Evolutionary conservation across 2,329 filamentous ascomycete genomes (phyloP).

Genomic region (Celoporthe dispersa): DNA sequence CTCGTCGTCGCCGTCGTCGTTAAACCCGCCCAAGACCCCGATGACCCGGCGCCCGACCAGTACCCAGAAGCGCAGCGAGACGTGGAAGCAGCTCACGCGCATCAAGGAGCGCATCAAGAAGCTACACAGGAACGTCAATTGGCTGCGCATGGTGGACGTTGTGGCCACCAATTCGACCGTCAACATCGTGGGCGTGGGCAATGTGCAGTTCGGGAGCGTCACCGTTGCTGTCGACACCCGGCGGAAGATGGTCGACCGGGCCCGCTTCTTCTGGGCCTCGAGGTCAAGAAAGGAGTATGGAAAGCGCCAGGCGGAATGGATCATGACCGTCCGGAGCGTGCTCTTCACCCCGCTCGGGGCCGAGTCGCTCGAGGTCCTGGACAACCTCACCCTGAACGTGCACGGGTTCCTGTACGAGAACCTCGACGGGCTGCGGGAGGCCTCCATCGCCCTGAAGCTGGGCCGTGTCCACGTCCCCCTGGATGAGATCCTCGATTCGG

Average conservation of each 20-base stretch:
- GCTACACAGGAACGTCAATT: slow-evolving; percentile 83
- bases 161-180: slow-evolving; percentile 81
- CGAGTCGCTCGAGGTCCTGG: slow-evolving; percentile 85
- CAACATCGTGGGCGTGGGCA: slow-evolving; percentile 79
- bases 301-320: slow-evolving; percentile 89
- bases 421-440: slow-evolving; percentile 85
- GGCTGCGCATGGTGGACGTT: slow-evolving; percentile 87
- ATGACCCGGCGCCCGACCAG: slow-evolving; percentile 37
- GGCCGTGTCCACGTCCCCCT: slow-evolving; percentile 89
- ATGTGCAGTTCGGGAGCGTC: slow-evolving; percentile 81
- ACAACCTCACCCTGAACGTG: slow-evolving; percentile 85
- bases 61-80: slow-evolving; percentile 62
- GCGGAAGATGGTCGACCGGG: slow-evolving; percentile 87
- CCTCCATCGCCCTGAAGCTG: slow-evolving; percentile 86
- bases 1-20: slow-evolving; percentile 30
- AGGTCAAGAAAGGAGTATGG: slow-evolving; percentile 57
- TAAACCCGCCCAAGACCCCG: slow-evolving; percentile 35
- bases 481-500: slow-evolving; percentile 76
- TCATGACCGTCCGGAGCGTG: slow-evolving; percentile 81
- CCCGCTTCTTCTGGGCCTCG: slow-evolving; percentile 84
- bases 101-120: slow-evolving; percentile 85
- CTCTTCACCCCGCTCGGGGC: slow-evolving; percentile 84
- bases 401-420: slow-evolving; percentile 89
- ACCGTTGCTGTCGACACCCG: slow-evolving; percentile 89
- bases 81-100: slow-evolving; percentile 79